Percentiles rank a stretch among this genome's conserved stretches.
Conservation (phyloP, 129 eudicot genomes). For the Helianthus tuberosus region DNA sequence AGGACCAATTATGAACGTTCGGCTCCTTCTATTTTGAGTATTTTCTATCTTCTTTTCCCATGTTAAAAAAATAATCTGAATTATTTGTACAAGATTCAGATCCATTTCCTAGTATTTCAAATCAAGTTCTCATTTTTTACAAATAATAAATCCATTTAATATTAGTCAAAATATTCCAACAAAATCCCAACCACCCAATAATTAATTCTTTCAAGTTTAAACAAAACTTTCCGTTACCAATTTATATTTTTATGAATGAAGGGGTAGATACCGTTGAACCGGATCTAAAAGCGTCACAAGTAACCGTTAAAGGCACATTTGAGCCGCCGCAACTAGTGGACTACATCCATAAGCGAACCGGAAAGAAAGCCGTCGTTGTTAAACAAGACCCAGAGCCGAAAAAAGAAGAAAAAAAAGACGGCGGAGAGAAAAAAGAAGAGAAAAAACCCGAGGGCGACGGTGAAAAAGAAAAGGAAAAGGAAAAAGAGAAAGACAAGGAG, state of each 20-base stretch:
- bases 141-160: constrained; percentile 2
- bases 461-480: constrained; percentile 29
- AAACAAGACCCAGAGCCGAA: constrained; percentile 59
- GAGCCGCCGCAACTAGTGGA: constrained; percentile 58
- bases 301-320: constrained; percentile 74
- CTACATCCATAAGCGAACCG: constrained; percentile 66
- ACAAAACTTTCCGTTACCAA: background rate
- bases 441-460: constrained; percentile 38
- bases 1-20: constrained; percentile 13
- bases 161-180: constrained; percentile 27
- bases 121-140: background rate
- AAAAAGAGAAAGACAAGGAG: constrained; percentile 31
- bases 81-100: constrained; percentile 25
- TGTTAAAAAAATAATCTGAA: constrained; percentile 16
- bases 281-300: constrained; percentile 80
- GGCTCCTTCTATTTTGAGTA: too few species aligned
- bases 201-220: background rate
- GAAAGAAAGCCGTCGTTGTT: constrained; percentile 66
- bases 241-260: constrained; percentile 17
- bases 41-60: constrained; percentile 13
- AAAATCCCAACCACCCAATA: constrained; percentile 36
- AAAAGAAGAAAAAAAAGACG: constrained; percentile 46
- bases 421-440: constrained; percentile 28
- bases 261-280: constrained; percentile 88
- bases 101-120: constrained; percentile 7